These are phyloP conservation scores for Daldinia sp. DNA, from an alignment of 2,329 filamentous ascomycete species.

Conservation along the genomic window DNA sequence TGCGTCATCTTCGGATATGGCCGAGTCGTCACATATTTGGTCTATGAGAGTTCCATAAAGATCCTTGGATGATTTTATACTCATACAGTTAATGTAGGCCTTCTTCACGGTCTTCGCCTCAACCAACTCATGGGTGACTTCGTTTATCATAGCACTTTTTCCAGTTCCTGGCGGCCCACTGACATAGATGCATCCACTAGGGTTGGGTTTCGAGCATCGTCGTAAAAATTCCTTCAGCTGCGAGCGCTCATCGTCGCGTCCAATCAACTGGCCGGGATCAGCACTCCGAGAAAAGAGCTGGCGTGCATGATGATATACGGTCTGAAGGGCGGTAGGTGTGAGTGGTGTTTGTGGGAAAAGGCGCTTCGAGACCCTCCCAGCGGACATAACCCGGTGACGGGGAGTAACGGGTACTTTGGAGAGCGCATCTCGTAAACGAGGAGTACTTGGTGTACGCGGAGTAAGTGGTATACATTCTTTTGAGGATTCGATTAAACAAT, in stretches of 20 bases:
- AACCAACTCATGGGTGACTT: slow-evolving; percentile 72
- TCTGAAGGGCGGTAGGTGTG: slow-evolving; percentile 73
- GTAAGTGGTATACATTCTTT: slow-evolving; percentile 62
- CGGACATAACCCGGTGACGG: slow-evolving; percentile 81
- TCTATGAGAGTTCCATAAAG: slow-evolving; percentile 82
- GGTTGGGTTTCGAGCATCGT: slow-evolving; percentile 65
- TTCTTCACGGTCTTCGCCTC: slow-evolving; percentile 66
- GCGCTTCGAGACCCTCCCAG: slow-evolving; percentile 77
- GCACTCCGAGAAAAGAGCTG: slow-evolving; percentile 86
- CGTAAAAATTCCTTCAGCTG: slow-evolving; percentile 76
- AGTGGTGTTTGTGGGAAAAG: slow-evolving; percentile 78
- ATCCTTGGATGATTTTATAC: slow-evolving; percentile 86
- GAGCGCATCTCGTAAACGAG: slow-evolving; percentile 81
- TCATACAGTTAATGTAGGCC: slow-evolving; percentile 95
- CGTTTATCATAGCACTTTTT: slow-evolving; percentile 91
- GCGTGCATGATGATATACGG: slow-evolving; percentile 85
- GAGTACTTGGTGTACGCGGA: slow-evolving; percentile 74
- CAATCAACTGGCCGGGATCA: slow-evolving; percentile 77
- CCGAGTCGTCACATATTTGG: slow-evolving; percentile 67
- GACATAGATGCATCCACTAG: slow-evolving; percentile 88
- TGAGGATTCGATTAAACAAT: slow-evolving; percentile 34
- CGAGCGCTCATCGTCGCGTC: slow-evolving; percentile 73
- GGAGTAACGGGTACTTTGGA: slow-evolving; percentile 78
- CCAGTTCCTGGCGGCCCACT: slow-evolving; percentile 96
- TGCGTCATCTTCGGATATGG: slow-evolving; percentile 71